phyloP scores from a whole-genome alignment of 2,329 filamentous ascomycete genomes.

The Claviceps cyperi region DNA sequence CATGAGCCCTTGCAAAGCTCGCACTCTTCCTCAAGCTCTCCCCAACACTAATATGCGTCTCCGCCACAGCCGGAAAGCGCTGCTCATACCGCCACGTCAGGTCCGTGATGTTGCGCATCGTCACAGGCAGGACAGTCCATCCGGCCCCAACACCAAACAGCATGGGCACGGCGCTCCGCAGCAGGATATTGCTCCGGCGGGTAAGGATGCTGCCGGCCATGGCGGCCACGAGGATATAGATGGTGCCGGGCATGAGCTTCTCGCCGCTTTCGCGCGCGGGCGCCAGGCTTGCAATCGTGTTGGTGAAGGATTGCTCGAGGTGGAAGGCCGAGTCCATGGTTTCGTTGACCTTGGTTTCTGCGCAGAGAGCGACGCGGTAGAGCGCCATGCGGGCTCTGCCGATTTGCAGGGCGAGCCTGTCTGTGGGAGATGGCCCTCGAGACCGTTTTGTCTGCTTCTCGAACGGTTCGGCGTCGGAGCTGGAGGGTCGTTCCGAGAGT shows the following conservation, averaged over 20 bases:
- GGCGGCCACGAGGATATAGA: constrained; percentile 85
- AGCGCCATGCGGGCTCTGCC: constrained; percentile 66
- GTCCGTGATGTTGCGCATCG: constrained; percentile 76
- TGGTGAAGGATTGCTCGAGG: constrained; percentile 80
- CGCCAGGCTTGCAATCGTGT: constrained; percentile 76
- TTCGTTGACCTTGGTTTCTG: constrained; percentile 73
- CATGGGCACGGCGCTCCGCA: constrained; percentile 63
- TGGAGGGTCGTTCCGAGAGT: constrained; percentile 9
- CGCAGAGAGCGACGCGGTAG: constrained; percentile 56
- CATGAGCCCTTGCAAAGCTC: constrained; percentile 62
- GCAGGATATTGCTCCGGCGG: constrained; percentile 71
- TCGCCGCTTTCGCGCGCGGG: constrained; percentile 77
- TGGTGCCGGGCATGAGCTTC: constrained; percentile 71
- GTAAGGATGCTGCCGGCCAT: constrained; percentile 92
- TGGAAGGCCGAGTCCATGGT: constrained; percentile 67
- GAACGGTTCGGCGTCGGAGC: constrained; percentile 19
- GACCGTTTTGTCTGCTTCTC: constrained; percentile 10
- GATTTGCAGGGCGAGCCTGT: constrained; percentile 74
- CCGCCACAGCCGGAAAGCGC: constrained; percentile 66
- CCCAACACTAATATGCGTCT: constrained; percentile 61
- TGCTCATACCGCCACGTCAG: constrained; percentile 89
- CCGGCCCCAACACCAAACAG: constrained; percentile 71
- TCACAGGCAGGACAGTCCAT: constrained; percentile 74
- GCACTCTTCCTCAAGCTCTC: constrained; percentile 55
- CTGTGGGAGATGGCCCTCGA: constrained; percentile 62